Base-by-base conservation (phyloP, 2,329 filamentous ascomycete genomes). In the Aureobasidium pullulans region DNA sequence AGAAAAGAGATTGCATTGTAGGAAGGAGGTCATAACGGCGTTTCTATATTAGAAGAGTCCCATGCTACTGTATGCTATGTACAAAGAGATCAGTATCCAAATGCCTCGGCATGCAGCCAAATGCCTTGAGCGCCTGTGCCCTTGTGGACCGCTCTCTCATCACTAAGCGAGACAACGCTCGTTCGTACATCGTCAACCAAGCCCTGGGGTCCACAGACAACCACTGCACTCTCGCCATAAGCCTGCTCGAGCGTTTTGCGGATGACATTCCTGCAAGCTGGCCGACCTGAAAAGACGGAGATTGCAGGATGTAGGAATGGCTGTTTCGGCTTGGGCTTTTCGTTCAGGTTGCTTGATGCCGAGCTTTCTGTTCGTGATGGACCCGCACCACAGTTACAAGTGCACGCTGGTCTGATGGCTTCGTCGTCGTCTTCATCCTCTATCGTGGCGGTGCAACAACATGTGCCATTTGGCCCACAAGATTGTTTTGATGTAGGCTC, bases 131-230 rank as follows among this genome's bases (percentile, higher is more conserved):
- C 84, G 0, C 83, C 84, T 0, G 81, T 86, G 2, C 84, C 84
- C 68, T 87, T 87, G 64, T 86, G 84, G 44, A 87, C 83, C 3
- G 83, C 84, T 32, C 84, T 75, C 69, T 87, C 84, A 68, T 88
- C 84, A 63, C 82, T 84, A 43, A 87, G 64, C 8, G 67, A 74
- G 3, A 81, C 82, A 0, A 83, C 82, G 59, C 74, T 77, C 13
- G 75, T 77, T 60, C 83, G 76, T 5, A 83, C 79, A 62, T 81
- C 76, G n/a, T 78, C 75, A 3, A 80, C 77, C 48, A 87, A 67
- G 0, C 80, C 78, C 1, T 71, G 68, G 0, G 83, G 83, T 13
- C 84, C 84, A 65, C 85, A 87, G 0, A 83, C 83, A 2, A 85
- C 79, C 0, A 87, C 81, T 0, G 80, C 83, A 34, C 78, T 84